These are phyloP conservation scores for Barnettozyma wickerhamii DNA, from an alignment of 805 yeast genomes.

Conservation along the genomic window DNA sequence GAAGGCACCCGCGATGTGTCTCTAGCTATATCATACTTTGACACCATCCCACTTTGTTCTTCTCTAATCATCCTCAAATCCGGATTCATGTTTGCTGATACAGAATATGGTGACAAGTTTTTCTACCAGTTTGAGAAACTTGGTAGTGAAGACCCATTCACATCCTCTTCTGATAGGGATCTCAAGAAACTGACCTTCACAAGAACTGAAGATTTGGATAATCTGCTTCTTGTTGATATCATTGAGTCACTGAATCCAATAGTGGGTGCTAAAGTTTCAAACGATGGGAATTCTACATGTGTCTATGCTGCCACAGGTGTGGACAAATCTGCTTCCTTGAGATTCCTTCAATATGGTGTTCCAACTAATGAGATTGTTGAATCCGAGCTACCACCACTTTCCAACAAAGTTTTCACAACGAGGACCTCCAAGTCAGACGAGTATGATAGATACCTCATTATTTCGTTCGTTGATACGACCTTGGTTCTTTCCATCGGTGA, in stretches of 20 bases:
- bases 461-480: conserved; percentile 64
- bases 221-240: conserved; percentile 55
- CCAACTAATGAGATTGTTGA: conserved; percentile 60
- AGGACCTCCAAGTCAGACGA: conserved; percentile 39
- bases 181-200: conserved; percentile 26
- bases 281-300: conserved; percentile 32
- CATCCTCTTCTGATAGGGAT: conserved; percentile 28
- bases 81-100: conserved; percentile 71
- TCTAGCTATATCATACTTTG: conserved; percentile 65
- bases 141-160: conserved; percentile 52
- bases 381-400: conserved; percentile 67
- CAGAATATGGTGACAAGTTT: conserved; percentile 56
- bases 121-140: conserved; percentile 77
- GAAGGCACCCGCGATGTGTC: conserved; percentile 30
- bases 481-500: conserved; percentile 76
- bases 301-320: conserved; percentile 40
- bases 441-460: conserved; percentile 59
- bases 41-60: conserved; percentile 59
- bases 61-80: conserved; percentile 58
- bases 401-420: conserved; percentile 64
- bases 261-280: conserved; percentile 34
- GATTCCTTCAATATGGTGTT: conserved; percentile 51
- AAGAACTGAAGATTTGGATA: conserved; percentile 38
- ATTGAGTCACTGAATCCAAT: conserved; percentile 48
- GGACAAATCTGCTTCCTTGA: conserved; percentile 41